These are phyloP conservation scores for Podospora conica DNA, from an alignment of 495 filamentous ascomycete species.

Conservation along the genomic window DNA sequence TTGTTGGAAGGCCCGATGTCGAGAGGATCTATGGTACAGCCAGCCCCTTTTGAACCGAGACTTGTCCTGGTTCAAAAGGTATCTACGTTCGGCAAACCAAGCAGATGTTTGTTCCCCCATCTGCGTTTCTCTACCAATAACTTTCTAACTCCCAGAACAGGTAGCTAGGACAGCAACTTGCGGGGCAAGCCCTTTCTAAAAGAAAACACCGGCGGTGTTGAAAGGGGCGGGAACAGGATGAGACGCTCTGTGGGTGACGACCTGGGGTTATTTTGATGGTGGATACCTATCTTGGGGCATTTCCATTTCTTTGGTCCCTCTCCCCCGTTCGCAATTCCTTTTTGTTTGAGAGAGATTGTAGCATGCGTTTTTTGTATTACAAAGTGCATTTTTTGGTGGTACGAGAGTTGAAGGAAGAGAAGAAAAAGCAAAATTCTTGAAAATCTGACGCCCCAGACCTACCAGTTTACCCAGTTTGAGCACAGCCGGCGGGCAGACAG, in stretches of 20 bases:
- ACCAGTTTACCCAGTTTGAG: too few relatives aligned
- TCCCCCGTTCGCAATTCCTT: not conserved
- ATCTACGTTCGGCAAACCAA: not conserved
- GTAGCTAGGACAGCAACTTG: not conserved
- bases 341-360: not conserved
- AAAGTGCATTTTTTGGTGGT: not conserved
- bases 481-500: too few relatives aligned
- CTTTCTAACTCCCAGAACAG: not conserved
- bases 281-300: not conserved
- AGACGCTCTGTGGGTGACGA: not conserved
- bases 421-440: not conserved
- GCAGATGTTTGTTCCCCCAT: not conserved
- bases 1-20: not conserved
- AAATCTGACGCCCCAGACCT: too few relatives aligned
- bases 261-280: not conserved
- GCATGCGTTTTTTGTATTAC: not conserved
- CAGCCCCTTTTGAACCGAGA: not conserved
- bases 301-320: not conserved
- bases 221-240: not conserved
- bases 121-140: not conserved
- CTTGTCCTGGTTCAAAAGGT: too few relatives aligned
- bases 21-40: not conserved
- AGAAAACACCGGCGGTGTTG: too few relatives aligned
- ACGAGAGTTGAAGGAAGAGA: not conserved
- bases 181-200: not conserved